phyloP scores from a whole-genome alignment of 2,329 filamentous ascomycete species.

The Hortaea sp. region DNA sequence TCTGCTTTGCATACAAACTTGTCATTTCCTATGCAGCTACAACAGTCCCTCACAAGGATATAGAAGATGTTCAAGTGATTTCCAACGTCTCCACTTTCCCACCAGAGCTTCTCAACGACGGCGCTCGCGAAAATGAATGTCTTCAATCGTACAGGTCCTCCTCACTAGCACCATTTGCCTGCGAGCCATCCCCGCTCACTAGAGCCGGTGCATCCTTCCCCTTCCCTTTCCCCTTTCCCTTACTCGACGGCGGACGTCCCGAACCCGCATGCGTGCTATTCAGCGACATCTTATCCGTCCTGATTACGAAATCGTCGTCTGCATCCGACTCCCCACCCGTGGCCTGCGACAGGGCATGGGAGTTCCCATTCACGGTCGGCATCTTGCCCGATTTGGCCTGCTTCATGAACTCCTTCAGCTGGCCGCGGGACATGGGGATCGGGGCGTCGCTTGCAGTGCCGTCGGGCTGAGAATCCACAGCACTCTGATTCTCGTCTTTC shows the following conservation, averaged over 20 bases:
- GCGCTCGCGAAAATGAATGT: background rate
- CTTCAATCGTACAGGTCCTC: conserved; percentile 35
- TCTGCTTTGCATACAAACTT: too few species aligned
- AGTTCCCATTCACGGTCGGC: background rate
- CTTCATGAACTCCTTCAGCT: conserved; percentile 2
- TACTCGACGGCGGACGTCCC: conserved; percentile 1
- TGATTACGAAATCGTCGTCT: conserved; percentile 35
- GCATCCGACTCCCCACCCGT: conserved; percentile 17
- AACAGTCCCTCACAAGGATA: too few species aligned
- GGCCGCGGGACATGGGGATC: background rate
- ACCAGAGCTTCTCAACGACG: background rate
- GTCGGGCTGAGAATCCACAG: conserved; percentile 1
- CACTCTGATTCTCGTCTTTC: conserved; percentile 19
- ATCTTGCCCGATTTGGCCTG: background rate
- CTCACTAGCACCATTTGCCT: conserved; percentile 28
- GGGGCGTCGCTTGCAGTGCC: background rate
- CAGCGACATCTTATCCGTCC: conserved; percentile 27
- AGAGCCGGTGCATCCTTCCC: conserved; percentile 27
- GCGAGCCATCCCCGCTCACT: conserved; percentile 12
- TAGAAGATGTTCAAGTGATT: too few species aligned
- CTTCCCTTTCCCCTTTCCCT: conserved; percentile 23
- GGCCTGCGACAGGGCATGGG: background rate
- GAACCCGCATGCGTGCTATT: conserved; percentile 10
- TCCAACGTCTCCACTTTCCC: background rate
- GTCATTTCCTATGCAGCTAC: too few species aligned